Evolutionary conservation across 208 protist genomes (phyloP), one percentile per base, ranked within the genome.

Genomic region (Acanthamoeba lenticulata): DNA sequence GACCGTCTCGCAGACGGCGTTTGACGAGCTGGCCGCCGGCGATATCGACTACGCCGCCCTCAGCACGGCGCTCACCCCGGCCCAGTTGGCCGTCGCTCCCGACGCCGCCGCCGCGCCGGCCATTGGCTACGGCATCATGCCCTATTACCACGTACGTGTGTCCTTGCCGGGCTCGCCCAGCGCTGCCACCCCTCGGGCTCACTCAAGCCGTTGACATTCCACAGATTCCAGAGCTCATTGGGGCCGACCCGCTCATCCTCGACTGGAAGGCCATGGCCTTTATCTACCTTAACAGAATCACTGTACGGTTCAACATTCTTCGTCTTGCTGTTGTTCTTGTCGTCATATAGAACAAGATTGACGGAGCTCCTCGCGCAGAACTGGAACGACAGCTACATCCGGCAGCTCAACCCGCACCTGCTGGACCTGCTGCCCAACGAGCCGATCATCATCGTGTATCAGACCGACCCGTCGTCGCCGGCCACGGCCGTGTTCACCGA

Each of bases 281-380:
- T 34, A 77, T 77, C 67, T 77, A 44, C 67, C 67, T 77, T 19
- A 44, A 77, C 67, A 77, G 21, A 34, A 77, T 77, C 67, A 77
- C 7, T 17, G 67, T 77, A 77, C 32, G 67, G n/a, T n/a, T n/a
- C n/a, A n/a, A n/a, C n/a, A n/a, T n/a, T n/a, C 36, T 19, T 29
- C n/a, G 24, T 67, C 57, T 29, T 19, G 15, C 27, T 67, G 6
- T 67, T 29, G 7, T 11, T 29, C 27, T 60, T 2, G 34, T 34
- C n/a, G 5, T 67, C n/a, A 67, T 15, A 3, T 3, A 36, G 7
- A 17, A 36, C 62, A 40, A 6, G 6, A 72, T 7, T 24, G 19
- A n/a, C 36, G 34, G 7, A 7, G 57, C 57, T 67, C 15, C 57
- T 67, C 57, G 5, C 57, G 7, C 67, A 77, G 67, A 77, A 44